Evolutionary conservation across 2,329 filamentous ascomycete species (phyloP).

Genomic region (Cladosporium sp.): DNA sequence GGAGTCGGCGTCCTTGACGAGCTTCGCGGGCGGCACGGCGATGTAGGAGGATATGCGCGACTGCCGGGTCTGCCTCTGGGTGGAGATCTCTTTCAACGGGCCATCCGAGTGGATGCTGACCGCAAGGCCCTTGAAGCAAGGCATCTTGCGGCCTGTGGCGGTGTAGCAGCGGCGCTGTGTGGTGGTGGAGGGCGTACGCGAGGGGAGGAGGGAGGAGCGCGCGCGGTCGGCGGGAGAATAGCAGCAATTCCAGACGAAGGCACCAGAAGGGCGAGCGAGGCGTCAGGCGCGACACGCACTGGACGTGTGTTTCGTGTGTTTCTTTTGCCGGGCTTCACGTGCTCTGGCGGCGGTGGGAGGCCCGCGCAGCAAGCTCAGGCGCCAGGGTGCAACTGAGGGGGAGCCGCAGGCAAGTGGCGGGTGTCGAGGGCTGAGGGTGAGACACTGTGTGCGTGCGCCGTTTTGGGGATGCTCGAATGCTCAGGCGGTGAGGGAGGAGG

Average conservation of each 20-base stretch:
- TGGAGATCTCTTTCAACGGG: conserved; percentile 84
- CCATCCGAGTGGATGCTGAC: conserved; percentile 85
- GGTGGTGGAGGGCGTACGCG: neutral
- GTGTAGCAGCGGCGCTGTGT: conserved; percentile 1
- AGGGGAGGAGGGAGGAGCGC: neutral
- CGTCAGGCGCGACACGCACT: neutral
- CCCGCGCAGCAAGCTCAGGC: neutral
- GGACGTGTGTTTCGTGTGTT: neutral
- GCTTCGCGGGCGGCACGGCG: conserved; percentile 80
- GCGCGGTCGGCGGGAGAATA: neutral
- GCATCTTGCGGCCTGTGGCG: conserved; percentile 50
- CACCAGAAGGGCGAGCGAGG: neutral
- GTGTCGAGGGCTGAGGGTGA: neutral
- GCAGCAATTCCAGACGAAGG: too few relatives aligned
- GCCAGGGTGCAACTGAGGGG: neutral
- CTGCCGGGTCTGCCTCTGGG: conserved; percentile 86
- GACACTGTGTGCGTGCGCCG: too few relatives aligned
- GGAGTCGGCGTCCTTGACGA: conserved; percentile 57
- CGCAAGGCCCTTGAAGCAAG: conserved; percentile 98
- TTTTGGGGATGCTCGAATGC: too few relatives aligned
- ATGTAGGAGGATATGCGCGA: conserved; percentile 97
- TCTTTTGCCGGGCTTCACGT: conserved; percentile 2
- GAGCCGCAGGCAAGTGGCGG: neutral
- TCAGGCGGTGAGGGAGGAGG: too few relatives aligned
- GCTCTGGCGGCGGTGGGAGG: neutral